Percentiles rank a stretch among this genome's conserved stretches.
These are phyloP conservation scores for Cryphonectria japonica DNA, from an alignment of 2,329 filamentous ascomycete genomes.

Conservation along the genomic window DNA sequence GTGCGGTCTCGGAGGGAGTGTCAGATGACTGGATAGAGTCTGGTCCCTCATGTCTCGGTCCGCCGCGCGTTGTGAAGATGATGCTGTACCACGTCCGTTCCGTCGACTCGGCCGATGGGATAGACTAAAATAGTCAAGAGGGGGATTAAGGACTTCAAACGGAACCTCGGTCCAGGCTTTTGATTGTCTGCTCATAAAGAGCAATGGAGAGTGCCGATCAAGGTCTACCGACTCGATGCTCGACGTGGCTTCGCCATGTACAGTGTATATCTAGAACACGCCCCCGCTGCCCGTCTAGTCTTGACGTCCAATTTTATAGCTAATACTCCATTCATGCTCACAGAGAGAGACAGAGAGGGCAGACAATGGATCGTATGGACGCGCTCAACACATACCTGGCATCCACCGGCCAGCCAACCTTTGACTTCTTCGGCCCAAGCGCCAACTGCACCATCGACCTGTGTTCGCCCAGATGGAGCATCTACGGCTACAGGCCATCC, in stretches of 20 bases:
- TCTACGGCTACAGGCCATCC: constrained; percentile 52
- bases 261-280: neutral
- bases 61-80: neutral
- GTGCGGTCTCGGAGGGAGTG: neutral
- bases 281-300: neutral
- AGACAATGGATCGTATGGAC: constrained; percentile 14
- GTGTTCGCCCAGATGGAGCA: constrained; percentile 49
- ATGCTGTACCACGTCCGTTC: constrained; percentile 3
- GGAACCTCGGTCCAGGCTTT: neutral
- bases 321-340: neutral
- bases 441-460: constrained; percentile 55
- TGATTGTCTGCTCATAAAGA: too few relatives aligned
- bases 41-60: neutral
- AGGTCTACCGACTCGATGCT: neutral
- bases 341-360: neutral
- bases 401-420: neutral
- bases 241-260: neutral
- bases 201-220: neutral
- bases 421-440: constrained; percentile 47
- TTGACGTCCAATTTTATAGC: neutral
- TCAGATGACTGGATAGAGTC: neutral
- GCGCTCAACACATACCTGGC: neutral
- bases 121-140: neutral
- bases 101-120: constrained; percentile 1
- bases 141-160: neutral